Percentiles rank a stretch among this genome's conserved stretches.
Evolutionary conservation across 163 green algal genomes (phyloP).

Genomic region (Botryococcus braunii): DNA sequence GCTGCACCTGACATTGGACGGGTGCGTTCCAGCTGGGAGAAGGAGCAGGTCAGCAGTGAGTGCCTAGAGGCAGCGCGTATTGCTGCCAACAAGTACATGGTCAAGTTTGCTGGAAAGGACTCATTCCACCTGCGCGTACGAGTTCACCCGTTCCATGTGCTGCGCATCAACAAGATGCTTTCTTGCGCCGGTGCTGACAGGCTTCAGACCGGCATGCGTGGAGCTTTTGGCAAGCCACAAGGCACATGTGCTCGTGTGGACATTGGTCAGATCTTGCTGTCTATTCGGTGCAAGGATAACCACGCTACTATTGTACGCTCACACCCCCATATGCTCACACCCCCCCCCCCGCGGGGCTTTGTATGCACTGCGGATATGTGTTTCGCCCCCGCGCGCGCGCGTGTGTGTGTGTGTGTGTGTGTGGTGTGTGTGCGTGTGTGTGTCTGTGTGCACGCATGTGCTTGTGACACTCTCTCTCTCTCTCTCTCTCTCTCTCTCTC

Average conservation of each 20-base stretch:
- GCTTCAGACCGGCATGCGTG: conserved; percentile 96
- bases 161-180: conserved; percentile 99
- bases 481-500: too few species aligned
- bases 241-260: conserved; percentile 82
- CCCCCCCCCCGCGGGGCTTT: too few species aligned
- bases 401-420: too few species aligned
- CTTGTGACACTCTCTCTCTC: too few species aligned
- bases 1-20: too few species aligned
- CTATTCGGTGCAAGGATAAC: conserved; percentile 69
- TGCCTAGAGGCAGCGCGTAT: conserved; percentile 96
- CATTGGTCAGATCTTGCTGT: conserved; percentile 95
- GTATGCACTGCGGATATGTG: too few species aligned
- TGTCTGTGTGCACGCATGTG: too few species aligned
- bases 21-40: conserved; percentile 86
- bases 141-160: conserved; percentile 97
- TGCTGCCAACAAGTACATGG: conserved; percentile 99
- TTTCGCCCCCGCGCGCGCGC: too few species aligned
- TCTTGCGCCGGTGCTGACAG: conserved; percentile 97
- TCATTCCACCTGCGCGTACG: conserved; percentile 96
- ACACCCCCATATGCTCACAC: neutral
- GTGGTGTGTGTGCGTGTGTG: too few species aligned
- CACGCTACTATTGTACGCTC: conserved; percentile 27
- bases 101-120: conserved; percentile 94
- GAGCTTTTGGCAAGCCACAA: conserved; percentile 94
- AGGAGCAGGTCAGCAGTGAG: conserved; percentile 93